Evolutionary conservation across 2,329 filamentous ascomycete genomes (phyloP), one percentile per base, ranked within the genome.

Genomic region (Claviceps maximensis): DNA sequence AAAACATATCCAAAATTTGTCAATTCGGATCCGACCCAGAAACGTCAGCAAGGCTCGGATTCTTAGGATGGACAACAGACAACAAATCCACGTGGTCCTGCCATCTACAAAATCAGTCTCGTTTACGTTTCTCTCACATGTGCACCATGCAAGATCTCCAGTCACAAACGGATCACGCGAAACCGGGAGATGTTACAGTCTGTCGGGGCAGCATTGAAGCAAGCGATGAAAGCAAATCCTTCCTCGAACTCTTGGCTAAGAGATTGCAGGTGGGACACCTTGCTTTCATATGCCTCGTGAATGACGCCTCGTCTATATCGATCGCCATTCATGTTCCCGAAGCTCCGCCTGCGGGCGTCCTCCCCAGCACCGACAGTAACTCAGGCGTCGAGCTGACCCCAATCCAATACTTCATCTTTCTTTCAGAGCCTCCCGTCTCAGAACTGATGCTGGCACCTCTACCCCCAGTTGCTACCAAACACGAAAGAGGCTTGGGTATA

Each of bases 361-460:
- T 19, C n/a, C 8, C 9, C 12, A 19, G 19, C 36, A 41, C 15
- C 27, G n/a, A 50, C 41, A 12, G 6, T 38, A 9, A 29, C 5
- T 23, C 25, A 29, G 17, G 9, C 19, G 48, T 9, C 21, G 21
- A 17, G 23, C 23, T 8, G 21, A 23, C n/a, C 3, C n/a, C 17
- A 13, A 60, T 76, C n/a, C 61, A 58, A 4, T 73, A 71, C 55
- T 53, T 63, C 7, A 61, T 74, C 3, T 73, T 74, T 58, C 57
- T 59, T 41, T 64, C 69, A 12, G 52, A 49, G 15, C n/a, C 36
- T 13, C 23, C 36, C 23, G 58, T 63, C 10, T 53, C 56, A 2
- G 42, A 55, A 7, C 57, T 54, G 13, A 62, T 59, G 27, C 59
- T 68, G 21, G 59, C 62, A 29, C 63, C 65, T 17, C 46, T 62